Evolutionary conservation across 352 stramenopile genomes (phyloP).

Genomic region (Globisporangium camurandrum): DNA sequence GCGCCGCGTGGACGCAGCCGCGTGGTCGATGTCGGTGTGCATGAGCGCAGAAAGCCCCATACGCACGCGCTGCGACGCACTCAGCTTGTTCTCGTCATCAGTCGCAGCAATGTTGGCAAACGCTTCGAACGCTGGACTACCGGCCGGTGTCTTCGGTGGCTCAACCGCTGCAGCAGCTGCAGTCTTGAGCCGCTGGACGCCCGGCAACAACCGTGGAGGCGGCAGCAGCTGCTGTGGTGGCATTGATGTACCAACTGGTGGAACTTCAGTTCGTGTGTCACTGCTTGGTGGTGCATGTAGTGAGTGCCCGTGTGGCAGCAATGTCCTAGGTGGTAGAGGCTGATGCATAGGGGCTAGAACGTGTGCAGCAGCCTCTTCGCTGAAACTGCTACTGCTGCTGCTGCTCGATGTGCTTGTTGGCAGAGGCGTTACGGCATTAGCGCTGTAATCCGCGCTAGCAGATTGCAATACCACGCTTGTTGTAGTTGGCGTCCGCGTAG

Average conservation of each 20-base stretch:
- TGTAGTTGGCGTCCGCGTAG: neutral
- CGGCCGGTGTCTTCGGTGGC: slow-evolving; percentile 47
- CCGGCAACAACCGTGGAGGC: slow-evolving; percentile 2
- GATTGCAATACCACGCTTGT: no score
- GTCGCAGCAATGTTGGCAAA: slow-evolving; percentile 18
- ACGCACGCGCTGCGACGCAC: slow-evolving; percentile 47
- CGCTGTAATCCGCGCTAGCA: no score
- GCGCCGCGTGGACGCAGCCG: slow-evolving; percentile 14
- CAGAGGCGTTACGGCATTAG: neutral
- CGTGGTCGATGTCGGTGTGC: neutral
- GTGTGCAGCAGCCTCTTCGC: no score
- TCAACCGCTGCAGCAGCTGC: slow-evolving; percentile 15
- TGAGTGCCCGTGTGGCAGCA: no score
- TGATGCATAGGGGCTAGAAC: no score
- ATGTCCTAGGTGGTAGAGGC: no score
- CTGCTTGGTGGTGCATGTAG: no score
- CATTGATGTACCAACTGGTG: no score
- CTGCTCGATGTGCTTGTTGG: neutral
- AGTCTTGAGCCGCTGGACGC: slow-evolving; percentile 1
- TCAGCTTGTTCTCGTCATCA: slow-evolving; percentile 21
- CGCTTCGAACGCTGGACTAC: slow-evolving; percentile 23
- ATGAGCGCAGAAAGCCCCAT: slow-evolving; percentile 41
- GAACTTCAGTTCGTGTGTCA: no score
- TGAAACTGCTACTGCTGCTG: no score
- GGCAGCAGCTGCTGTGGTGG: neutral